Evolutionary conservation across 2,329 filamentous ascomycete species (phyloP).

Genomic region (Arthrobotrys musiformis): DNA sequence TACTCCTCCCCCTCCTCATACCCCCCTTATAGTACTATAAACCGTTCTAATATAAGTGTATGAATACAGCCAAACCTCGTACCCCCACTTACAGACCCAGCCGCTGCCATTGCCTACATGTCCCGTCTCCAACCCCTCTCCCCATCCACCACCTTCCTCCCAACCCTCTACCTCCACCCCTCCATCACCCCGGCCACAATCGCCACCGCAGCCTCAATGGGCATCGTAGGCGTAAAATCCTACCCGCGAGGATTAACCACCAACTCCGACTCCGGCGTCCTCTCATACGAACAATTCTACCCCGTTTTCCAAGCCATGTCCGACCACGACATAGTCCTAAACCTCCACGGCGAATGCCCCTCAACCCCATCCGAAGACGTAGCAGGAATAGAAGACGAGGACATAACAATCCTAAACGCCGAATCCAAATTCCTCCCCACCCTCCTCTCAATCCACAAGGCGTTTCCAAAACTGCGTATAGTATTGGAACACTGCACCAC

Average conservation of each 20-base stretch:
- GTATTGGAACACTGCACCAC: conserved; percentile 89
- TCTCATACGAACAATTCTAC: conserved; percentile 76
- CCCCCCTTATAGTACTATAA: background rate
- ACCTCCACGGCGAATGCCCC: conserved; percentile 91
- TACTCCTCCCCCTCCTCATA: conserved; percentile 56
- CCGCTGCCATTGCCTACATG: conserved; percentile 74
- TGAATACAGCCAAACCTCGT: conserved; percentile 71
- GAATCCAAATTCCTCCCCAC: conserved; percentile 84
- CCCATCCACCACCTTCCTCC: conserved; percentile 74
- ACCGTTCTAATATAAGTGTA: no score
- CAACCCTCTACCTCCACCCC: conserved; percentile 76
- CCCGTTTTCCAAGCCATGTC: conserved; percentile 92
- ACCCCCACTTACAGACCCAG: conserved; percentile 72
- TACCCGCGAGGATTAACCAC: conserved; percentile 75
- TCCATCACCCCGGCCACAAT: conserved; percentile 76
- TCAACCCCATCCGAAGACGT: conserved; percentile 62
- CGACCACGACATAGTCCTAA: conserved; percentile 80
- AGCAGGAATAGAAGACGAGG: conserved; percentile 57
- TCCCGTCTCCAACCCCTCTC: conserved; percentile 71
- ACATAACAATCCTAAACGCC: conserved; percentile 72
- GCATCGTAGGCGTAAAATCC: conserved; percentile 77
- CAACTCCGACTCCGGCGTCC: conserved; percentile 75
- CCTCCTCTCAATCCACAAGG: conserved; percentile 75
- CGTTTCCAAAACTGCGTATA: conserved; percentile 78
- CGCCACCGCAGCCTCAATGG: conserved; percentile 76